Evolutionary conservation across 345 rosid genomes (phyloP), one percentile per base, ranked within the genome.

Genomic region (Lepidium africanum): DNA sequence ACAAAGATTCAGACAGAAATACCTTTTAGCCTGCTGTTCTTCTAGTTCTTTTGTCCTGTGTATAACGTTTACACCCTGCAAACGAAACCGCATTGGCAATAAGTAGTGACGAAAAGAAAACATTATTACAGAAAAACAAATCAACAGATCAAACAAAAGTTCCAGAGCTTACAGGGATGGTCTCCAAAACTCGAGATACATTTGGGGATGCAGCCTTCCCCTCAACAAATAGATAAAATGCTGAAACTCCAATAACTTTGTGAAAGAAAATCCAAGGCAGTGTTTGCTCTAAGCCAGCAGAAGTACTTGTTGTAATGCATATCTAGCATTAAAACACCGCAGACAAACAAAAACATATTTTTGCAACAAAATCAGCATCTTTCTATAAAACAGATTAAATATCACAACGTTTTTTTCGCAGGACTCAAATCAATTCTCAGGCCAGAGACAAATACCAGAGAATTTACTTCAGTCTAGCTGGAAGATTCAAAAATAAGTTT

Each of bases 11-110:
- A 74, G 50, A 59, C 2, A 55, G 8, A 13, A 6, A 7, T 46
- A 89, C 97, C 99, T 89, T 71, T 78, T 89, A 66, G 91, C 91
- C 75, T 94, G 97, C 40, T 80, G 84, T 73, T 86, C 97, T 82
- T 94, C 97, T 48, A 91, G 72, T 61, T 91, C 96, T 74, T 78
- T 91, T 14, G 95, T 91, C 67, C 97, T 78, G 79, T 81, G 79
- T 66, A 94, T 79, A 66, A 94, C 85, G 71, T 81, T 84, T 55
- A 94, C 89, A 41, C 97, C 96, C 99, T 94, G 73, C 58, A 80
- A 50, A 66, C 53, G 9, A 66, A 64, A 33, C 52, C 9, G 1
- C 59, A 56, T 46, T 58, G 17, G 39, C 45, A 7, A 45, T 54
- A 33, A 46, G 59, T 17, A 73, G 47, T 19, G 23, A 59, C 57